phyloP scores from a whole-genome alignment of 306 rosid genomes.

The Begonia loranthoides region DNA sequence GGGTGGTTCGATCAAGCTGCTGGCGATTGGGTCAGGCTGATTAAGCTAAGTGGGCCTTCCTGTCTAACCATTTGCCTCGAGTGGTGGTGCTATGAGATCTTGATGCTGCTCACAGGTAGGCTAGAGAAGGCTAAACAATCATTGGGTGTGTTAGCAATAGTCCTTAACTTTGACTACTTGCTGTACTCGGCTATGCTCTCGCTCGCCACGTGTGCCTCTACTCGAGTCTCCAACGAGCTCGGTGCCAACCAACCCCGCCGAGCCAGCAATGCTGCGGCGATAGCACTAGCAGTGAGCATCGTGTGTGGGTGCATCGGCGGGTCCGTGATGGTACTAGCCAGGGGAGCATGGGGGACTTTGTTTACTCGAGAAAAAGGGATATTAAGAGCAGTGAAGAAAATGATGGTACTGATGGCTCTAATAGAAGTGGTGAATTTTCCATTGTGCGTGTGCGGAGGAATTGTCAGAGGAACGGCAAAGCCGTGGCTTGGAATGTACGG shows the following conservation, averaged over 20 bases:
- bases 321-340: slow-evolving; percentile 44
- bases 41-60: slow-evolving; percentile 68
- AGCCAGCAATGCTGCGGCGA: slow-evolving; percentile 40
- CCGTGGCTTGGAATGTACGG: slow-evolving; percentile 77
- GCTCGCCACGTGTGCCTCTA: slow-evolving; percentile 53
- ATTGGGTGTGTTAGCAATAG: slow-evolving; percentile 45
- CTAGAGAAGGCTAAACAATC: slow-evolving; percentile 43
- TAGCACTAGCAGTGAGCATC: slow-evolving; percentile 32
- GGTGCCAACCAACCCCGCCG: slow-evolving; percentile 37
- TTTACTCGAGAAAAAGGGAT: slow-evolving; percentile 44
- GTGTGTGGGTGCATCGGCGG: slow-evolving; percentile 41
- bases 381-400: slow-evolving; percentile 53
- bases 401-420: slow-evolving; percentile 58
- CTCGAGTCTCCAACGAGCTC: slow-evolving; percentile 58
- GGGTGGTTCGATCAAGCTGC: slow-evolving; percentile 65
- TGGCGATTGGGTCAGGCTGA: slow-evolving; percentile 45
- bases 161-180: slow-evolving; percentile 63
- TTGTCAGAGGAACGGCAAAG: slow-evolving; percentile 61
- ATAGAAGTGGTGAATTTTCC: slow-evolving; percentile 76
- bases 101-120: slow-evolving; percentile 65
- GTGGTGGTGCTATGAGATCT: slow-evolving; percentile 95
- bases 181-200: slow-evolving; percentile 59
- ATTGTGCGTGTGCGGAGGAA: slow-evolving; percentile 64
- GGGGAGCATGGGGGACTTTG: slow-evolving; percentile 68
- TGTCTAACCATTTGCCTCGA: slow-evolving; percentile 83